phyloP scores from a whole-genome alignment of 148 eudicot species.

The Arbutus unedo region DNA sequence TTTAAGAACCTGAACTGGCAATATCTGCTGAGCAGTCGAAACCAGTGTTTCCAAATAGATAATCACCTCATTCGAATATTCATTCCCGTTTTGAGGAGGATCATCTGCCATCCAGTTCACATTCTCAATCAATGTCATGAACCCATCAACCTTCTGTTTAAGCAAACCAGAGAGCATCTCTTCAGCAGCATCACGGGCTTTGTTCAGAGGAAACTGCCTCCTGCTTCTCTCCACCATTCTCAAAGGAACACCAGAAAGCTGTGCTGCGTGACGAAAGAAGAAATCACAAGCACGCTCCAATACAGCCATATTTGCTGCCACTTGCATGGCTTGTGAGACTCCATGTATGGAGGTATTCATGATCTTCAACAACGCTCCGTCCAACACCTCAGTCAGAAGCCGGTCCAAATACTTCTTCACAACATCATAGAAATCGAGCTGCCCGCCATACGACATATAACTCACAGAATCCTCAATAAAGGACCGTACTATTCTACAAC shows the following conservation, averaged over 20 bases:
- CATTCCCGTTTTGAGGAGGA: slow-evolving; percentile 71
- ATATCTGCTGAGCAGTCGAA: slow-evolving; percentile 93
- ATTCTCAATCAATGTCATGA: slow-evolving; percentile 76
- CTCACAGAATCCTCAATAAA: slow-evolving; percentile 97
- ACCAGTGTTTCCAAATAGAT: slow-evolving; percentile 85
- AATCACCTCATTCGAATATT: slow-evolving; percentile 91
- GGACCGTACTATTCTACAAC: slow-evolving; percentile 89
- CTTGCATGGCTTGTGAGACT: slow-evolving; percentile 93
- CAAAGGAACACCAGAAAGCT: slow-evolving; percentile 88
- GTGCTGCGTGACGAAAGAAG: slow-evolving; percentile 91
- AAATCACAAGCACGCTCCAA: slow-evolving; percentile 98
- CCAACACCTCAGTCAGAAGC: slow-evolving; percentile 77
- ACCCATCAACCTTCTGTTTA: slow-evolving; percentile 85
- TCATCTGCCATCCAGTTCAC: slow-evolving; percentile 95
- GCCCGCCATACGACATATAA: slow-evolving; percentile 94
- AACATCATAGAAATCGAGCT: slow-evolving; percentile 87
- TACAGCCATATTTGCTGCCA: slow-evolving; percentile 96
- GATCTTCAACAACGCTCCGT: slow-evolving; percentile 72
- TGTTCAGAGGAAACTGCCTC: slow-evolving; percentile 73
- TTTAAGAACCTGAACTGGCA: slow-evolving; percentile 78
- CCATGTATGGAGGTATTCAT: slow-evolving; percentile 64
- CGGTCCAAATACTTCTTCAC: slow-evolving; percentile 93
- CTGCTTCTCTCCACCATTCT: slow-evolving; percentile 92
- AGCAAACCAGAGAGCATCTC: slow-evolving; percentile 88
- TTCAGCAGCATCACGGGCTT: slow-evolving; percentile 93